Evolutionary conservation across 768 basidiomycete genomes (phyloP), one percentile per base, ranked within the genome.

Genomic region (Panaeolus cyanescens): DNA sequence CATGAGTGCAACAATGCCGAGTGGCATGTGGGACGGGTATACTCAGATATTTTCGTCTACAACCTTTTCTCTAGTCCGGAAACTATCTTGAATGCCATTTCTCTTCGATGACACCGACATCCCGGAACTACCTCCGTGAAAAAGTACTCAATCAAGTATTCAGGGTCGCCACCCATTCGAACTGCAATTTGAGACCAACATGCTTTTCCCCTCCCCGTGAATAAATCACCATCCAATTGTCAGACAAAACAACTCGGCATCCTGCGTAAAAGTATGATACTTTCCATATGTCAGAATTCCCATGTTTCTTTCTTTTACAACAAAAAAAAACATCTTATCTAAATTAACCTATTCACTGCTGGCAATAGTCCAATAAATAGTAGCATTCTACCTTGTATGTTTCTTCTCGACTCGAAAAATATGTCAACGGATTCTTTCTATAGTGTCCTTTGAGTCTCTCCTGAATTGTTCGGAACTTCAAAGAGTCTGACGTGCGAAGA

Each of bases 91-190:
- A 74, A 70, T 60, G 66, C 70, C 73, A 64, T 63, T 62, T 54
- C 64, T 61, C 56, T 54, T 60, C 62, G 61, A 63, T 62, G 64
- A 62, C 64, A 63, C 70, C 70, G 66, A 67, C 65, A 62, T 63
- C 68, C 70, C 75, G 77, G 76, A 75, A 78, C 69, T 78, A 73
- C 70, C 70, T 69, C 73, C 72, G 70, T 65, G 58, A 60, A 63
- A 57, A 57, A 65, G 60, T 50, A 28, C 45, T 50, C 30, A 50
- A 50, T 50, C 45, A 50, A 50, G 45, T 50, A 60, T 65, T 73
- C 74, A 77, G 75, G 75, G 76, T 73, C 71, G 67, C 57, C 55
- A 40, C 40, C 58, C 37, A 65, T 50, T 50, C 22, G 45, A 50
- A 50, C 45, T 50, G 13, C 10, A 30, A 50, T 28, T 65, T 61